A percentile compares a stretch with the other conserved stretches of the same genome.
Conservation (phyloP, 768 basidiomycete genomes). For the Zangia roseola region DNA sequence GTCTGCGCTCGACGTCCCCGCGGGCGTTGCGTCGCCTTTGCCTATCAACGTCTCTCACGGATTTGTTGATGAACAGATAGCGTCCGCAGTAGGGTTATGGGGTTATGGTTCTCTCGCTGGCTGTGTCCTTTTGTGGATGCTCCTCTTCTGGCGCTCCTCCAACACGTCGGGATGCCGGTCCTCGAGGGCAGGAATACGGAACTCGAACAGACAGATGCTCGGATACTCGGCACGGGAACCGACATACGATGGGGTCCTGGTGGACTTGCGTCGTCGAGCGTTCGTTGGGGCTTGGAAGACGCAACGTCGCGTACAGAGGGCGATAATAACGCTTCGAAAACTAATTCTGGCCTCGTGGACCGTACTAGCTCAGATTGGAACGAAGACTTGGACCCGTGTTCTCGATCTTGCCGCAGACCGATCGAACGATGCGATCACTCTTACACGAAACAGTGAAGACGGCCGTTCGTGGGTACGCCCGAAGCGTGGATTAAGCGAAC, state of each 20-base stretch:
- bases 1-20: background rate
- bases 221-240: background rate
- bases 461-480: background rate
- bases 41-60: slow-evolving; percentile 1
- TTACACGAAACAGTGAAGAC: background rate
- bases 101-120: background rate
- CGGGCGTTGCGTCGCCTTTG: background rate
- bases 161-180: background rate
- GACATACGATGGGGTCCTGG: background rate
- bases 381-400: background rate
- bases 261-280: background rate
- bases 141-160: background rate
- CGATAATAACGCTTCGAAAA: background rate
- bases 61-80: background rate
- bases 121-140: slow-evolving; percentile 4
- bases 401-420: background rate
- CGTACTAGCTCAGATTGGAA: background rate
- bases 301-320: background rate
- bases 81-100: background rate
- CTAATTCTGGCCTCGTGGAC: background rate
- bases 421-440: background rate
- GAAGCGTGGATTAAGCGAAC: too few relatives aligned
- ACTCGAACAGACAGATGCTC: background rate
- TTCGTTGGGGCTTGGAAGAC: slow-evolving; percentile 7
- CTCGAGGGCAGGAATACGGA: background rate